Conservation (phyloP, 108 stramenopile genomes). For the Stephanodiscus triporus region DNA sequence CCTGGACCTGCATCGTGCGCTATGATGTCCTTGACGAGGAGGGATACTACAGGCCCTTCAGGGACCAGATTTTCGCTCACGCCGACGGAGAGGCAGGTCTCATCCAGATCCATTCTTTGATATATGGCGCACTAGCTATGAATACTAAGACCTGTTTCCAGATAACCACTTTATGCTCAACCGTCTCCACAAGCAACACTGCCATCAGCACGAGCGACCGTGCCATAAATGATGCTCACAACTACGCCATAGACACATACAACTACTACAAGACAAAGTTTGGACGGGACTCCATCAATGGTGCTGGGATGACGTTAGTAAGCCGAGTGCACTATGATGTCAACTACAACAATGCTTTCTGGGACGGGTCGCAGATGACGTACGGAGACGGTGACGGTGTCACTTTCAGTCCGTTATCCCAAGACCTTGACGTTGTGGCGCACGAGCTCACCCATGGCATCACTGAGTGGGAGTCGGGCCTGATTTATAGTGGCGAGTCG, state of each 20-base stretch:
- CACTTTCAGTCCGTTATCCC: constrained; percentile 1
- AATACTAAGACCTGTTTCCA: constrained; percentile 4
- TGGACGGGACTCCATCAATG: constrained; percentile 10
- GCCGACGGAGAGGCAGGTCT: background rate
- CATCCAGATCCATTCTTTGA: constrained; percentile 6
- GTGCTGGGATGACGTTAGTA: background rate
- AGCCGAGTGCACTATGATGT: background rate
- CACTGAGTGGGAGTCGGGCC: background rate
- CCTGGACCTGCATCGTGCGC: background rate
- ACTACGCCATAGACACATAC: background rate
- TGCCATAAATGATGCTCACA: constrained; percentile 3
- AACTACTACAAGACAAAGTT: background rate
- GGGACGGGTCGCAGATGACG: constrained; percentile 5
- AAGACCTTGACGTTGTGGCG: constrained; percentile 4
- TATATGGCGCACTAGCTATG: background rate
- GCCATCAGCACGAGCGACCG: background rate
- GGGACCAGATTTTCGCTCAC: constrained; percentile 1
- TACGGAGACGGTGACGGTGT: constrained; percentile 11
- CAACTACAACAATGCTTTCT: constrained; percentile 11
- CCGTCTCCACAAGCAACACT: background rate
- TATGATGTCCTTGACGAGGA: constrained; percentile 1
- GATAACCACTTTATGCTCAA: background rate
- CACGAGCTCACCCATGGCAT: constrained; percentile 12
- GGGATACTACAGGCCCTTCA: background rate
- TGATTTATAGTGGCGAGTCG: background rate